These are phyloP conservation scores for Fragaria iinumae DNA, from an alignment of 306 rosid genomes.

Conservation along the genomic window DNA sequence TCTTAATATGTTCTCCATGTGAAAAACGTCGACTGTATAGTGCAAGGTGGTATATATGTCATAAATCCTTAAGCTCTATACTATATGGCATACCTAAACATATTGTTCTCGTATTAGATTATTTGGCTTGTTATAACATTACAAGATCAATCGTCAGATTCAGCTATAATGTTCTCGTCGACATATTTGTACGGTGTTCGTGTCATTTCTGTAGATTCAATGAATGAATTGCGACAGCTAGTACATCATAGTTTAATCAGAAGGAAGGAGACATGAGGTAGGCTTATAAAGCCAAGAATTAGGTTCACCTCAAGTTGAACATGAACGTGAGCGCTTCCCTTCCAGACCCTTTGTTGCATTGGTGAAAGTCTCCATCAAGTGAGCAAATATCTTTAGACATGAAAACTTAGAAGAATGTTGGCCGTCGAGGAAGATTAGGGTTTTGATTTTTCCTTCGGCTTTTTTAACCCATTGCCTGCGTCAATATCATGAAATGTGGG, in stretches of 20 bases:
- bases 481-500: background rate
- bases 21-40: background rate
- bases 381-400: conserved; percentile 10
- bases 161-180: background rate
- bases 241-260: background rate
- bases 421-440: background rate
- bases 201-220: background rate
- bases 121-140: background rate
- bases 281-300: background rate
- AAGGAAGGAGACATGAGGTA: background rate
- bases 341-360: background rate
- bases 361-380: background rate
- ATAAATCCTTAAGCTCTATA: background rate
- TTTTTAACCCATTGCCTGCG: background rate
- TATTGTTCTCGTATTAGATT: background rate
- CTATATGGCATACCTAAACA: background rate
- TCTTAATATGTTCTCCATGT: background rate
- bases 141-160: background rate
- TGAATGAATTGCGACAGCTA: background rate
- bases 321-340: background rate
- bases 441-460: background rate
- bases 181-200: background rate
- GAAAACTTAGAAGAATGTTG: background rate
- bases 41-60: background rate
- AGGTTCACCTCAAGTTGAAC: conserved; percentile 6